phyloP scores from a whole-genome alignment of 176 grass and related monocot species.

The Phragmites australis region DNA sequence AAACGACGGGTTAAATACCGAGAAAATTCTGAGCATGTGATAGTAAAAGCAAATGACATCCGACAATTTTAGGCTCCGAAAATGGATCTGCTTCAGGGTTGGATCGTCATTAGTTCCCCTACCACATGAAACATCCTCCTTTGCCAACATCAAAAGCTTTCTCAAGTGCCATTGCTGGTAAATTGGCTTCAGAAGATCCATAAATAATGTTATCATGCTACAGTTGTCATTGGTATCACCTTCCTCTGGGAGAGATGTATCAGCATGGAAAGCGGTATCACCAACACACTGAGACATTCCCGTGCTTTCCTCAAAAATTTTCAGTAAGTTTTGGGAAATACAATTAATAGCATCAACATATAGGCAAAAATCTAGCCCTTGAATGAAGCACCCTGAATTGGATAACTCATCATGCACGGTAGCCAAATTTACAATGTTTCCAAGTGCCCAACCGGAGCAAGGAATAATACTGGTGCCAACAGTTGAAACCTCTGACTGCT shows the following conservation, averaged over 20 bases:
- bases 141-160: slow-evolving; percentile 68
- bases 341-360: slow-evolving; percentile 79
- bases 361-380: slow-evolving; percentile 63
- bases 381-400: slow-evolving; percentile 59
- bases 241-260: slow-evolving; percentile 36
- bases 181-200: slow-evolving; percentile 91
- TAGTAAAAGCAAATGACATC: slow-evolving; percentile 84
- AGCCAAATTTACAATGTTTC: slow-evolving; percentile 74
- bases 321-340: slow-evolving; percentile 66
- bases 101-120: slow-evolving; percentile 20
- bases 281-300: slow-evolving; percentile 29
- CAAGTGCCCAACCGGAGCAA: slow-evolving; percentile 84
- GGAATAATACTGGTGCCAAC: slow-evolving; percentile 48
- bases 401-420: slow-evolving; percentile 64
- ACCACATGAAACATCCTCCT: slow-evolving; percentile 39
- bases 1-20: slow-evolving; percentile 54
- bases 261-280: slow-evolving; percentile 23
- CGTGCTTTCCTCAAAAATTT: slow-evolving; percentile 60
- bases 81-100: slow-evolving; percentile 16
- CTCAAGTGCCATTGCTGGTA: slow-evolving; percentile 96
- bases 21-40: slow-evolving; percentile 87
- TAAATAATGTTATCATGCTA: slow-evolving; percentile 47
- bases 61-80: slow-evolving; percentile 46
- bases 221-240: slow-evolving; percentile 35
- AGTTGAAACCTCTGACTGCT: slow-evolving; percentile 54